Percentiles rank a stretch among this genome's conserved stretches.
These are phyloP conservation scores for Lophiotrema nucula DNA, from an alignment of 495 filamentous ascomycete species.

Conservation along the genomic window DNA sequence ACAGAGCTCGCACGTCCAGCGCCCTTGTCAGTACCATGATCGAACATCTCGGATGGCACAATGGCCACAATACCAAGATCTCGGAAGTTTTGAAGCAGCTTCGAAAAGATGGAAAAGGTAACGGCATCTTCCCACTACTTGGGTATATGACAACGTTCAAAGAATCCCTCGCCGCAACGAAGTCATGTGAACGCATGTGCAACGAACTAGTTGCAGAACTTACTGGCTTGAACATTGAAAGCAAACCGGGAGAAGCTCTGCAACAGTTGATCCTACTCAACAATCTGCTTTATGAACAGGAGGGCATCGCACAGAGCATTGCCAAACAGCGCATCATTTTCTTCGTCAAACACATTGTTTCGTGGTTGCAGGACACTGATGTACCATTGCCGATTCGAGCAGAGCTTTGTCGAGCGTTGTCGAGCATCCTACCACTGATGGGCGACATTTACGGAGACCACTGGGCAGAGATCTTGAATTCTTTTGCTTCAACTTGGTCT, in stretches of 20 bases:
- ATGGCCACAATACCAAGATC: slow-evolving; percentile 4
- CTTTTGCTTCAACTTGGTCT: slow-evolving; percentile 44
- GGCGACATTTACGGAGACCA: slow-evolving; percentile 78
- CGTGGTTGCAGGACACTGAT: slow-evolving; percentile 62
- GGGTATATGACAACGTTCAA: slow-evolving; percentile 57
- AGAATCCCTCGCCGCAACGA: slow-evolving; percentile 44
- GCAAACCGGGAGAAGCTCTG: slow-evolving; percentile 40
- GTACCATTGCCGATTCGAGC: slow-evolving; percentile 49
- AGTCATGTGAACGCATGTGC: slow-evolving; percentile 46
- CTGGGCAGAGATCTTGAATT: slow-evolving; percentile 68
- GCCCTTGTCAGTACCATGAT: slow-evolving; percentile 30
- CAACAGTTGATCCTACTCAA: slow-evolving; percentile 59
- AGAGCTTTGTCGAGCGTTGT: slow-evolving; percentile 62
- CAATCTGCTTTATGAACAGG: slow-evolving; percentile 53
- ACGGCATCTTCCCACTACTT: slow-evolving; percentile 48
- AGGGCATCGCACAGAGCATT: slow-evolving; percentile 53
- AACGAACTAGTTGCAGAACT: slow-evolving; percentile 62
- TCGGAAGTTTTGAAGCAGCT: slow-evolving; percentile 18
- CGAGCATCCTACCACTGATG: slow-evolving; percentile 66
- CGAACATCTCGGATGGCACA: slow-evolving; percentile 33
- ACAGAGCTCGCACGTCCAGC: slow-evolving; percentile 36
- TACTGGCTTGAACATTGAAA: slow-evolving; percentile 50
- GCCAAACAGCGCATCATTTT: slow-evolving; percentile 81
- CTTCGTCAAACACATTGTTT: slow-evolving; percentile 72
- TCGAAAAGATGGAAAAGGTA: slow-evolving; percentile 19